Base-by-base conservation (phyloP, 495 filamentous ascomycete genomes). In the Diplogelasinospora grovesii region DNA sequence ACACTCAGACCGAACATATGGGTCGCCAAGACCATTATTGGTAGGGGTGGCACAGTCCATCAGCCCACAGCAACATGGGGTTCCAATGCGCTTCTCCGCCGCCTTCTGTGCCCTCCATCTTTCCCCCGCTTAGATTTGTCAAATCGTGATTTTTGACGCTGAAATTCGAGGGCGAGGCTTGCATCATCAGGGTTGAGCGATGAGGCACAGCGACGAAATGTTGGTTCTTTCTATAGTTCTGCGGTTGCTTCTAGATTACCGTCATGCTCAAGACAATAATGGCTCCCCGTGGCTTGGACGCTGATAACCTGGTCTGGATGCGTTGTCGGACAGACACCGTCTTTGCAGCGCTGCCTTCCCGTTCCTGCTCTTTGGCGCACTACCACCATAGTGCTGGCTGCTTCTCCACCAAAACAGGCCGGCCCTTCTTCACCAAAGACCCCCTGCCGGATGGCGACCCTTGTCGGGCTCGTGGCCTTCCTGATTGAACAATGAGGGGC, bases 21-120 rank as follows among this genome's bases (percentile, higher is more conserved):
- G 36, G 35, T 35, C 27, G 53, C 48, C 48, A 56, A 56, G 52
- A 8, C 47, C 27, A 24, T 31, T 56, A 56, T 50, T 29, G 47
- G 46, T 46, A 53, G 53, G 59, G 56, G 46, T 62, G 50, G 49
- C 56, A 53, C 52, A 28, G 40, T 42, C 50, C 51, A 42, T 41
- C 31, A 22, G 19, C 26, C 18, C 20, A 46, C 36, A 48, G 45
- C 42, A 36, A 40, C 33, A 32, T 45, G n/a, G 18, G 29, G 16
- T 31, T 14, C 42, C 24, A 32, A 40, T 35, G 11, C n/a, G 25
- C 46, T 38, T 52, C 48, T 49, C 46, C 48, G 41, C 45, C 44
- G 42, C 43, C 46, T 52, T 46, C 39, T 41, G 24, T 38, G 36
- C 31, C 48, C 26, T 41, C 39, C n/a, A 35, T 37, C 32, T 23